These are phyloP conservation scores for Gastrolobium villosum DNA, from an alignment of 306 rosid species.

Conservation along the genomic window DNA sequence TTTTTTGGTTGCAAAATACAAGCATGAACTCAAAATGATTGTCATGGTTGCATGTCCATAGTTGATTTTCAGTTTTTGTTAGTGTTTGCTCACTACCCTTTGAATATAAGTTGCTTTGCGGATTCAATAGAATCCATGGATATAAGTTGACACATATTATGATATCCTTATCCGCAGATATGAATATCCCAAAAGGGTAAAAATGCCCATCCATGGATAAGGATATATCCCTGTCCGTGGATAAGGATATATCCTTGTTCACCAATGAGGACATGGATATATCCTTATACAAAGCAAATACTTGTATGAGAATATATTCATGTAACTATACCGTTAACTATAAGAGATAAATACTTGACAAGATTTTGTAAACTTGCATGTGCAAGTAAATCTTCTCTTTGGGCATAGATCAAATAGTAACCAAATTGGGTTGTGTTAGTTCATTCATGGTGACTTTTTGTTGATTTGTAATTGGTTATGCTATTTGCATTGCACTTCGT, in stretches of 20 bases:
- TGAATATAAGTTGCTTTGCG: neutral
- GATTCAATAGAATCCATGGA: neutral
- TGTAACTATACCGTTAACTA: too few species aligned
- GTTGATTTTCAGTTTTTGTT: neutral
- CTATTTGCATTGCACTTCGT: neutral
- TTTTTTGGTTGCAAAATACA: neutral
- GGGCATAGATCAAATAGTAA: neutral
- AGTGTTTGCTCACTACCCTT: neutral
- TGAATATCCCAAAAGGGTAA: neutral
- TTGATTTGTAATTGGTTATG: neutral
- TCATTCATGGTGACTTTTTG: neutral
- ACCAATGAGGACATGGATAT: neutral
- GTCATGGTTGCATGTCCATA: slow-evolving; percentile 14
- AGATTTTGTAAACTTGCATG: neutral
- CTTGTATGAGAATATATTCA: too few species aligned
- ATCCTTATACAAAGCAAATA: too few species aligned
- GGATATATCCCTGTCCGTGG: neutral
- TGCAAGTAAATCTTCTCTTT: neutral
- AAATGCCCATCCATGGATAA: neutral
- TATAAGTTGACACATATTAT: neutral
- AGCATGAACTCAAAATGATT: slow-evolving; percentile 14
- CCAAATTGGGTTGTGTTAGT: neutral
- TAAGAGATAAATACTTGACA: neutral
- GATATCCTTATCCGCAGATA: neutral
- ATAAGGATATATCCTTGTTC: neutral